These are phyloP conservation scores for Bolboschoenus planiculmis DNA, from an alignment of 176 grass and related monocot species.

Conservation along the genomic window DNA sequence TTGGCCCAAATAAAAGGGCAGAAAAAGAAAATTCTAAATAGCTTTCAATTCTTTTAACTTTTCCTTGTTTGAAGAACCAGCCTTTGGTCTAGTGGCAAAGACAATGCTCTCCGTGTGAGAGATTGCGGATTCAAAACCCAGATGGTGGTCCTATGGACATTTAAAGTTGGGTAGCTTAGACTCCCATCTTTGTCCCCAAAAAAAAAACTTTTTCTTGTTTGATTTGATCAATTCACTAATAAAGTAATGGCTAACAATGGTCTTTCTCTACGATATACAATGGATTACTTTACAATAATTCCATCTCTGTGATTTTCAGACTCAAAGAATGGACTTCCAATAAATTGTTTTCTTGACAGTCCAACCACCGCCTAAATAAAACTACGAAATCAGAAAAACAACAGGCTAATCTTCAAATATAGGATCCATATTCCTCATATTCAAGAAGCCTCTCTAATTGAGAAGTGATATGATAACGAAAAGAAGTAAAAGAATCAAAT, in stretches of 20 bases:
- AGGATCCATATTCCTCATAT: neutral
- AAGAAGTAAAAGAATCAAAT: slow-evolving; percentile 14
- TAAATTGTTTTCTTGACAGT: neutral
- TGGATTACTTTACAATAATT: neutral
- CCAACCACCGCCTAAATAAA: neutral
- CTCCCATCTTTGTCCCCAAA: too few species aligned
- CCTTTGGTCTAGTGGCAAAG: too few species aligned
- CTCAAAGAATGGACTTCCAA: neutral
- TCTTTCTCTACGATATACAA: neutral
- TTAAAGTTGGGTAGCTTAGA: too few species aligned
- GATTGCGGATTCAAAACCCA: too few species aligned
- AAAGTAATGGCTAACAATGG: neutral
- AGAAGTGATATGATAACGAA: neutral
- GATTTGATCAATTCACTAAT: neutral
- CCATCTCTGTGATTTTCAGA: neutral
- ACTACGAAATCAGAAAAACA: neutral
- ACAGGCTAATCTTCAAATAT: neutral
- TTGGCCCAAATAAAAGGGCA: neutral
- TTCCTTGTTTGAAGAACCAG: neutral
- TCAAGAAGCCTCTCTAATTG: neutral
- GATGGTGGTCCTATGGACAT: too few species aligned
- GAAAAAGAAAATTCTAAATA: neutral
- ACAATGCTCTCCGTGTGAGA: too few species aligned
- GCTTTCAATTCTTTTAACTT: neutral
- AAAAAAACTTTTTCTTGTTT: neutral